Percentiles rank a stretch among this genome's conserved stretches.
Conservation (phyloP, 495 filamentous ascomycete species). For the Talaromyces stipitatus region DNA sequence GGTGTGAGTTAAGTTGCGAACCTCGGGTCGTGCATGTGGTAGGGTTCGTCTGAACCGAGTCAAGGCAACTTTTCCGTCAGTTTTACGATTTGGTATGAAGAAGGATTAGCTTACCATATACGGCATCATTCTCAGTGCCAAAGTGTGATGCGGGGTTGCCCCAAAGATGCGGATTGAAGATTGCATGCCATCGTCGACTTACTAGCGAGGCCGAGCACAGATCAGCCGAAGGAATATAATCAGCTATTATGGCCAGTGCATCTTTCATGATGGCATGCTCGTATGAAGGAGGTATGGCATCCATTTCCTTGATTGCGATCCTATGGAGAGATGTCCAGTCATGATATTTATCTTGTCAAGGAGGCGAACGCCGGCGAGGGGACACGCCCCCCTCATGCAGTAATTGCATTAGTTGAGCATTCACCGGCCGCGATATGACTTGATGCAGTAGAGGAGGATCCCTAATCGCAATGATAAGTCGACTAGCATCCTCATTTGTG, state of each 20-base stretch:
- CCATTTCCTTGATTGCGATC: slow-evolving; percentile 26
- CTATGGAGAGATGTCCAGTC: no score
- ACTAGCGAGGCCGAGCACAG: slow-evolving; percentile 53
- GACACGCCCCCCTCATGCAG: no score
- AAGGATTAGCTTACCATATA: slow-evolving; percentile 42
- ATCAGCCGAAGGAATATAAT: slow-evolving; percentile 50
- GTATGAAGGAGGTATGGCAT: slow-evolving; percentile 53
- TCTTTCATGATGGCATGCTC: slow-evolving; percentile 49
- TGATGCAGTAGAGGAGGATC: not conserved
- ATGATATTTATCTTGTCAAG: not conserved
- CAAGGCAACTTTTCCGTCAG: slow-evolving; percentile 42
- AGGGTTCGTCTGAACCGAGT: slow-evolving; percentile 56
- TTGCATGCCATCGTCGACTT: slow-evolving; percentile 48
- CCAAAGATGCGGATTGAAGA: slow-evolving; percentile 58
- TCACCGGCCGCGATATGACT: no score
- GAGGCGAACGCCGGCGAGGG: no score
- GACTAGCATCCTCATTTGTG: not conserved
- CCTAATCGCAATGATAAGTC: not conserved
- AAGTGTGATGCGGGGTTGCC: slow-evolving; percentile 60
- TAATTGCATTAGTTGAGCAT: no score
- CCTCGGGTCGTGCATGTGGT: slow-evolving; percentile 42
- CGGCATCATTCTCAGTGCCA: slow-evolving; percentile 53
- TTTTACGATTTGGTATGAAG: slow-evolving; percentile 2
- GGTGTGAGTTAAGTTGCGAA: slow-evolving; percentile 53
- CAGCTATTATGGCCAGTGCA: slow-evolving; percentile 55